Evolutionary conservation across 1,284 basidiomycete genomes (phyloP), one percentile per base, ranked within the genome.

Genomic region (Mycosarcoma maydis): DNA sequence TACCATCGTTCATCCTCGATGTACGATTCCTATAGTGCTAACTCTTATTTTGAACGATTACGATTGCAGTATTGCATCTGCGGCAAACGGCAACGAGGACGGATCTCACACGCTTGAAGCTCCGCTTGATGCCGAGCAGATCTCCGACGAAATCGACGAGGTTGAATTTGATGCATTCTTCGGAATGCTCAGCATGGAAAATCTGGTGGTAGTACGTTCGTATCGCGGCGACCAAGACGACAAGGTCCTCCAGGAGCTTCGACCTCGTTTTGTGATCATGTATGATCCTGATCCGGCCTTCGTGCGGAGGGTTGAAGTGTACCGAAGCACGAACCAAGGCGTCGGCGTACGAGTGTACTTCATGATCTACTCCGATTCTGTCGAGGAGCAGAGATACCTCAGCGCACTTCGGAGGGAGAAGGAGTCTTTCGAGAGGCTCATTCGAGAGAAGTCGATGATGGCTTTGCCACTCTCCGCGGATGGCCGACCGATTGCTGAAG

Each of bases 191-290:
- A 83, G 86, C 3, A 88, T 91, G 0, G 88, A 91, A 69, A 88
- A 95, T 69, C 89, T 90, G 0, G 89, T 98, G 14, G 84, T 98
- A 17, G 87, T 98, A 23, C 87, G 94, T 1, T 87, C 92, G 0
- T 98, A 95, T 77, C 89, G 90, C 0, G 94, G 94, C 40, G 95
- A 98, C 75, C 88, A 90, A 6, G 95, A 99, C 76, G 95, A 98
- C 81, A 87, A 89, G 36, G 84, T 97, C 43, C 85, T 98, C 26
- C 87, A 90, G 51, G 95, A 98, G 80, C 85, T 98, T 2, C 86
- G 90, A 55, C 96, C 96, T 2, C 88, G 90, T 54, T 97, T 94
- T 78, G 88, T 98, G 40, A 91, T 98, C 48, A 72, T 80, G 90
- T 94, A 91, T 76, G 96, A 99, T 76, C 94, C 95, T 0, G 92